phyloP scores from a whole-genome alignment of 2,329 filamentous ascomycete species.

The Dendrostoma leiphaemia region DNA sequence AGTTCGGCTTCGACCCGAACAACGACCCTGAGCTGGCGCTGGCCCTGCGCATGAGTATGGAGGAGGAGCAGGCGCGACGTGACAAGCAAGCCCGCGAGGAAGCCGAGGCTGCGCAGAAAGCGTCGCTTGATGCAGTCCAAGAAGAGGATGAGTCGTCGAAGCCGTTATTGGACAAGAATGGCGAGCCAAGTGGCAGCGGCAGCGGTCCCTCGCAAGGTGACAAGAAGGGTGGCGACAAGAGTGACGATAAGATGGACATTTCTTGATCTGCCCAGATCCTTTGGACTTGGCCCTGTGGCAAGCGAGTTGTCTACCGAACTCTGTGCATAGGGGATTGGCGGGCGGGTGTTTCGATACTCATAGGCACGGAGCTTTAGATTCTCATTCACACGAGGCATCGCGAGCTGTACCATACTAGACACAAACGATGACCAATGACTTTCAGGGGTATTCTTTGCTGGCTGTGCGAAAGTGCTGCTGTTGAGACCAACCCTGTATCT shows the following conservation, averaged over 20 bases:
- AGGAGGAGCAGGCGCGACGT: conserved; percentile 93
- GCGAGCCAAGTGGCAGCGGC: conserved; percentile 62
- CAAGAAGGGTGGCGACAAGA: conserved; percentile 43
- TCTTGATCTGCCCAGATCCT: conserved; percentile 49
- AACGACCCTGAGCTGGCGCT: conserved; percentile 92
- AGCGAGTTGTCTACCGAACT: neutral
- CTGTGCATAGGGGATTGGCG: neutral
- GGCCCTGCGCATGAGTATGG: conserved; percentile 94
- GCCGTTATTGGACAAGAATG: conserved; percentile 60
- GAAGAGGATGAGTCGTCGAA: conserved; percentile 71
- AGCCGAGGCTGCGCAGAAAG: conserved; percentile 74
- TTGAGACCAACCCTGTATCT: neutral
- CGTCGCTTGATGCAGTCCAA: conserved; percentile 76
- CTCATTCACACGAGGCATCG: neutral
- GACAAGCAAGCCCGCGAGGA: conserved; percentile 58
- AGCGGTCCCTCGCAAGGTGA: conserved; percentile 39
- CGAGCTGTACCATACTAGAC: conserved; percentile 13
- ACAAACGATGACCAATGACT: conserved; percentile 11
- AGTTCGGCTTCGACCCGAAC: conserved; percentile 87
- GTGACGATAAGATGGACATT: conserved; percentile 83
- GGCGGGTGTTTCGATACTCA: neutral
- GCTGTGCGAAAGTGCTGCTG: neutral
- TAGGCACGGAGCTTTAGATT: neutral
- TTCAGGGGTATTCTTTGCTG: conserved; percentile 1
- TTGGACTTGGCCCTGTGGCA: neutral